phyloP scores from a whole-genome alignment of 78 protist genomes.

The Dictyostelium intermedium region DNA sequence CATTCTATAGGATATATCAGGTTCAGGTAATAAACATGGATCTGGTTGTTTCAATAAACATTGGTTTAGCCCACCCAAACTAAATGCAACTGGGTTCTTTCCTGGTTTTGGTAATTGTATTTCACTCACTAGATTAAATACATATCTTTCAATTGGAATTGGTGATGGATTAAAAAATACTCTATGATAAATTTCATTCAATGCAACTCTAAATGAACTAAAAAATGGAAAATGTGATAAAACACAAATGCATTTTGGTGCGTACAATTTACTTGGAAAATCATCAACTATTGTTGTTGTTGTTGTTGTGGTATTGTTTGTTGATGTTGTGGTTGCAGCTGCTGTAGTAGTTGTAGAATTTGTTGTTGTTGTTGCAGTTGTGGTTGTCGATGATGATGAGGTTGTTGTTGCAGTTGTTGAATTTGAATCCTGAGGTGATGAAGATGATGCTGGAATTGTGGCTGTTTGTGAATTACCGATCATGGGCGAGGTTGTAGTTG shows the following conservation, averaged over 20 bases:
- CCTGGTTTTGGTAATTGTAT: slow-evolving; percentile 58
- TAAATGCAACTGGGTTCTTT: slow-evolving; percentile 17
- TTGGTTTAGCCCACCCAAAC: slow-evolving; percentile 5
- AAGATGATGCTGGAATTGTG: not conserved
- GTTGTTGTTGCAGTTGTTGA: not conserved
- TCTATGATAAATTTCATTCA: slow-evolving; percentile 69
- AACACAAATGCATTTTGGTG: slow-evolving; percentile 78
- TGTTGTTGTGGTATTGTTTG: not conserved
- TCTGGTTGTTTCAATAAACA: slow-evolving; percentile 11
- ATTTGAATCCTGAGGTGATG: not conserved
- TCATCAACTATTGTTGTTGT: not conserved
- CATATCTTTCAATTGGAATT: slow-evolving; percentile 63
- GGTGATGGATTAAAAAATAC: slow-evolving; percentile 48
- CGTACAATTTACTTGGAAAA: not conserved
- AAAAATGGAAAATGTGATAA: slow-evolving; percentile 78
- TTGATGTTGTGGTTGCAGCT: not conserved
- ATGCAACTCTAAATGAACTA: slow-evolving; percentile 55
- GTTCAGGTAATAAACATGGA: slow-evolving; percentile 61
- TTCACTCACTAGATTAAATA: slow-evolving; percentile 44
- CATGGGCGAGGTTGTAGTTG: not conserved
- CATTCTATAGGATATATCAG: slow-evolving; percentile 47
- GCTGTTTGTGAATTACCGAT: not conserved
- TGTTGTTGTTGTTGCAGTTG: slow-evolving; percentile 15
- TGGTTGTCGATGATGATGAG: not conserved
- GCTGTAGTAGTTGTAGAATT: not conserved